These are phyloP conservation scores for Pseudevernia furfuracea DNA, from an alignment of 495 filamentous ascomycete species.

Conservation along the genomic window DNA sequence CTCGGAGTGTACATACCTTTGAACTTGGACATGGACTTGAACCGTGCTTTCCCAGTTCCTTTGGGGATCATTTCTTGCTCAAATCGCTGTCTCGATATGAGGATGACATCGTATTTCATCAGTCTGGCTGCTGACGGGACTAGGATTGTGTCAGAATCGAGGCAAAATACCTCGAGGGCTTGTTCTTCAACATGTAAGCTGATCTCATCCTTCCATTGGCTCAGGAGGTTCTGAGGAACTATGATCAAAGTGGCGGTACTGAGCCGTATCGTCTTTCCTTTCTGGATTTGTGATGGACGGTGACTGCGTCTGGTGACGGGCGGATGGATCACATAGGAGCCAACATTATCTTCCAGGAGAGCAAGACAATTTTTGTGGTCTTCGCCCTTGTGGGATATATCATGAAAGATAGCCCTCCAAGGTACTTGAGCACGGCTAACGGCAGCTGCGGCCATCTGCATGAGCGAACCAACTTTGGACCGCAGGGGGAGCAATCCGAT, in stretches of 20 bases:
- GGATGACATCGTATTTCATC: slow-evolving; percentile 63
- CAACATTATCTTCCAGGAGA: slow-evolving; percentile 47
- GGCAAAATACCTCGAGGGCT: slow-evolving; percentile 54
- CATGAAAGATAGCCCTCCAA: slow-evolving; percentile 56
- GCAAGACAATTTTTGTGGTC: slow-evolving; percentile 43
- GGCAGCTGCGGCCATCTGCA: slow-evolving; percentile 65
- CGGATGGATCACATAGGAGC: slow-evolving; percentile 47
- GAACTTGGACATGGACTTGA: slow-evolving; percentile 3
- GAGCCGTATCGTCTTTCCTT: slow-evolving; percentile 49
- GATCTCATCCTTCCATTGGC: slow-evolving; percentile 54
- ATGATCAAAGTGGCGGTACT: slow-evolving; percentile 57
- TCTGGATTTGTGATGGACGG: slow-evolving; percentile 36
- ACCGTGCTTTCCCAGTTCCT: slow-evolving; percentile 7
- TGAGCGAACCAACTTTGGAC: slow-evolving; percentile 43
- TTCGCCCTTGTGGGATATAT: slow-evolving; percentile 30
- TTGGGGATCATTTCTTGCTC: slow-evolving; percentile 44
- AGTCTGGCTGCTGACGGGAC: slow-evolving; percentile 55
- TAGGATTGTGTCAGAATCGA: slow-evolving; percentile 34
- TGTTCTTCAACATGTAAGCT: slow-evolving; percentile 54
- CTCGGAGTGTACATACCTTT: neutral
- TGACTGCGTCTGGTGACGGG: slow-evolving; percentile 40
- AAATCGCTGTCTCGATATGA: slow-evolving; percentile 70
- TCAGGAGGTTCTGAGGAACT: slow-evolving; percentile 44
- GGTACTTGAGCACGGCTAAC: slow-evolving; percentile 57
- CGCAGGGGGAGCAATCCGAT: slow-evolving; percentile 37